phyloP scores from a whole-genome alignment of 2,329 filamentous ascomycete genomes.

The Emergomyces pasteurianus region DNA sequence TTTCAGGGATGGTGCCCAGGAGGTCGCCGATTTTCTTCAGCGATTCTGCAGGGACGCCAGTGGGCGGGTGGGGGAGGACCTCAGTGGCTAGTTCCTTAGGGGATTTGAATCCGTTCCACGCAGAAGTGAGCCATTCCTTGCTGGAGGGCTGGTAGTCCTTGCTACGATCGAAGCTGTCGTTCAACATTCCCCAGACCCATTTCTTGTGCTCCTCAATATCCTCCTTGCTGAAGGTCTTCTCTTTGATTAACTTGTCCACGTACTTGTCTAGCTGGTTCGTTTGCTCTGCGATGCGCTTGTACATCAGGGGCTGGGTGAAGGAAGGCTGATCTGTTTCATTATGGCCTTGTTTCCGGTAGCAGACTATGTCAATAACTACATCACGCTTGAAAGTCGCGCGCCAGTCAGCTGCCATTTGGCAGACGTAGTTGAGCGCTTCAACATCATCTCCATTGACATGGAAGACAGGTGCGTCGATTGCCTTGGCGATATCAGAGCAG shows the following conservation, averaged over 20 bases:
- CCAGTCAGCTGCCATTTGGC: conserved; percentile 94
- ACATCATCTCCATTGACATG: conserved; percentile 98
- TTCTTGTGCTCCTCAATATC: conserved; percentile 98
- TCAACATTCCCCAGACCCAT: conserved; percentile 99
- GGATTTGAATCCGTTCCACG: conserved; percentile 99
- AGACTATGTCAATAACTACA: conserved; percentile 94
- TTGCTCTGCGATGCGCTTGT: conserved; percentile 88
- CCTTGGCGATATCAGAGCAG: conserved; percentile 98
- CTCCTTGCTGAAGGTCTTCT: conserved; percentile 87
- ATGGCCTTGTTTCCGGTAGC: conserved; percentile 98
- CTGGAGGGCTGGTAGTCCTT: conserved; percentile 95
- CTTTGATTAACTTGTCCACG: conserved; percentile 75
- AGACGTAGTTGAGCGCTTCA: conserved; percentile 96
- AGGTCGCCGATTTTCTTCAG: conserved; percentile 72
- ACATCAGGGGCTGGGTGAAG: conserved; percentile 99
- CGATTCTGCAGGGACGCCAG: conserved; percentile 60
- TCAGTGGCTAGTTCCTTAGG: conserved; percentile 94
- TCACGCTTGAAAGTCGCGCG: conserved; percentile 97
- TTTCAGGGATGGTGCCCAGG: conserved; percentile 68
- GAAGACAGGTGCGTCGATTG: conserved; percentile 96
- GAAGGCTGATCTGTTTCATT: conserved; percentile 99
- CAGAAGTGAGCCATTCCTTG: conserved; percentile 96
- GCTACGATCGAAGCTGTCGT: conserved; percentile 92
- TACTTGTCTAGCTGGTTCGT: conserved; percentile 81
- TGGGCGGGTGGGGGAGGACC: conserved; percentile 82